Evolutionary conservation across 495 filamentous ascomycete species (phyloP), one percentile per base, ranked within the genome.

Genomic region (Podospora bellae-mahoneyi): DNA sequence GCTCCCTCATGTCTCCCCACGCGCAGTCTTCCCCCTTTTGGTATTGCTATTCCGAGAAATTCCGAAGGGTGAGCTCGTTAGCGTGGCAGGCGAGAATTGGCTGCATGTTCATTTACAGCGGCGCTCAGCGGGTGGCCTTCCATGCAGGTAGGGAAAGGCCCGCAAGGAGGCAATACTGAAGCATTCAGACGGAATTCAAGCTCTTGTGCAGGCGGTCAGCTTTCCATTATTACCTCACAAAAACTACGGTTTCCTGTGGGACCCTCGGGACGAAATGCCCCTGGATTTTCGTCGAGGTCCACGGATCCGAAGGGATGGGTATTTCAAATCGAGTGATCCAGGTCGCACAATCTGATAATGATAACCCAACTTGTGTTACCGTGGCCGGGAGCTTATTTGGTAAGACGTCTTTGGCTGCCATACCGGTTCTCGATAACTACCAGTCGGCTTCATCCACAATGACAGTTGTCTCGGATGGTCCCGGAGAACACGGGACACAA

Each of bases 11-110:
- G 67, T 56, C 56, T 62, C 39, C 10, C n/a, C 20, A 54, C 20
- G 39, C 39, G 39, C 15, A 16, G 39, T 48, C 39, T 48, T 48
- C 48, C 64, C 27, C 53, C 23, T 64, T 57, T 23, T 19, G 19
- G 9, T n/a, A 23, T 48, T 48, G 27, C 65, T 62, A 64, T 71
- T 74, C 74, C 74, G 72, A 72, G 56, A 74, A 72, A 55, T 72
- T 58, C 74, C 74, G 74, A 72, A 13, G 16, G 34, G 62, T 62
- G 30, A 44, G 10, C 64, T 64, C 48, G 32, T 48, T 70, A 68
- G 69, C 71, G 66, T 69, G 67, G 65, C 55, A 61, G 64, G 59
- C 71, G 72, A 72, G 68, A 72, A 74, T 65, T 65, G 60, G 59
- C 69, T 65, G 64, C 58, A 19, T 28, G 55, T 66, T 53, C 62